Percentiles rank a stretch among this genome's conserved stretches.
Evolutionary conservation across 768 basidiomycete genomes (phyloP).

Genomic region (Hygrophoropsis aurantiaca): DNA sequence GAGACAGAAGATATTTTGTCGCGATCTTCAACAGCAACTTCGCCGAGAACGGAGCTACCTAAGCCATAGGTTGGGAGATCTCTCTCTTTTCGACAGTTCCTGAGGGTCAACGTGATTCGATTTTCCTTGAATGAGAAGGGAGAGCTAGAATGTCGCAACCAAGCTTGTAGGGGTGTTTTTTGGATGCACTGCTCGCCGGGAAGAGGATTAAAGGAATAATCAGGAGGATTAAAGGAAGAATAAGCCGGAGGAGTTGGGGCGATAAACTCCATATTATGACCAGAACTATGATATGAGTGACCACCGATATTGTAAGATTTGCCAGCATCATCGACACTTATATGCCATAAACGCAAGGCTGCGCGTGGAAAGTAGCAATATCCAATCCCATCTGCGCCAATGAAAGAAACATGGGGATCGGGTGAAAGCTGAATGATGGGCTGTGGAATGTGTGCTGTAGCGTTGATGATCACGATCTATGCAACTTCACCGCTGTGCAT

Average conservation of each 20-base stretch:
- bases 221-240: constrained; percentile 52
- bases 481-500: too few relatives aligned
- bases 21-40: constrained; percentile 25
- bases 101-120: constrained; percentile 28
- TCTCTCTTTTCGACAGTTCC: constrained; percentile 29
- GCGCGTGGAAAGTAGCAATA: too few relatives aligned
- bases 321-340: too few relatives aligned
- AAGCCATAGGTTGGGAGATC: constrained; percentile 29
- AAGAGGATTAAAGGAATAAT: constrained; percentile 55
- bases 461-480: too few relatives aligned
- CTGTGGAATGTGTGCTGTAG: too few relatives aligned
- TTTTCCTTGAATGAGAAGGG: constrained; percentile 31
- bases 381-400: too few relatives aligned
- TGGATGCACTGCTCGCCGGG: constrained; percentile 55
- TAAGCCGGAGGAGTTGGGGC: constrained; percentile 47
- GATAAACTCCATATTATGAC: not conserved
- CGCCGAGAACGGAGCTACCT: constrained; percentile 27
- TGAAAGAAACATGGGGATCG: too few relatives aligned
- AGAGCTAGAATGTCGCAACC: constrained; percentile 6
- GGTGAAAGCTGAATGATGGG: too few relatives aligned
- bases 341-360: too few relatives aligned
- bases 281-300: too few relatives aligned
- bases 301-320: too few relatives aligned
- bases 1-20: constrained; percentile 23
- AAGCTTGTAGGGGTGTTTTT: constrained; percentile 35